Conservation (phyloP, 169 alveolate genomes). For the Theileria parva region DNA sequence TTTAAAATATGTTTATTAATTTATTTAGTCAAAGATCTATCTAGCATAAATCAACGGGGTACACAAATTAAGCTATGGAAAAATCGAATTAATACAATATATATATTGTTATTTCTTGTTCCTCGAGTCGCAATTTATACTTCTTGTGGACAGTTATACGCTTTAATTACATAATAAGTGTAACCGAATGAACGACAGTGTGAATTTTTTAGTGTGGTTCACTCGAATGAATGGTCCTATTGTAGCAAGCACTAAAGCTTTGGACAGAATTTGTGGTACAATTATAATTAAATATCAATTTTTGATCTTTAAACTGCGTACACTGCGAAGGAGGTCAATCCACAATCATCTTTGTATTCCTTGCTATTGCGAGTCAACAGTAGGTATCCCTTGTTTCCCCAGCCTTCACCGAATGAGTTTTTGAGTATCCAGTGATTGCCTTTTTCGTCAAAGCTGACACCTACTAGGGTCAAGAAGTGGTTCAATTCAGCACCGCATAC, state of each 20-base stretch:
- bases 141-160: not conserved
- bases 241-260: no score
- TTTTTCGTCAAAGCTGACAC: conserved; percentile 68
- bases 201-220: not conserved
- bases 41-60: not conserved
- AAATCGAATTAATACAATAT: conserved; percentile 10
- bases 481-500: conserved; percentile 67
- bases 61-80: not conserved
- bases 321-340: conserved; percentile 37
- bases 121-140: not conserved
- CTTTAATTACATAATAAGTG: not conserved
- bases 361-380: conserved; percentile 45
- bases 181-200: not conserved
- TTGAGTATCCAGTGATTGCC: conserved; percentile 74
- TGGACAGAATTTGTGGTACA: not conserved
- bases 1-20: no score
- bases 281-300: not conserved
- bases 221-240: not conserved
- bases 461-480: conserved; percentile 82
- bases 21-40: not conserved
- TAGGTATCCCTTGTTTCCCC: conserved; percentile 85
- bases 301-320: conserved; percentile 17
- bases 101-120: not conserved
- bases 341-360: conserved; percentile 34
- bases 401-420: conserved; percentile 81